Percentiles rank a stretch among this genome's conserved stretches.
phyloP scores from a whole-genome alignment of 73 alveolate genomes.

The Symbiodinium pilosum region DNA sequence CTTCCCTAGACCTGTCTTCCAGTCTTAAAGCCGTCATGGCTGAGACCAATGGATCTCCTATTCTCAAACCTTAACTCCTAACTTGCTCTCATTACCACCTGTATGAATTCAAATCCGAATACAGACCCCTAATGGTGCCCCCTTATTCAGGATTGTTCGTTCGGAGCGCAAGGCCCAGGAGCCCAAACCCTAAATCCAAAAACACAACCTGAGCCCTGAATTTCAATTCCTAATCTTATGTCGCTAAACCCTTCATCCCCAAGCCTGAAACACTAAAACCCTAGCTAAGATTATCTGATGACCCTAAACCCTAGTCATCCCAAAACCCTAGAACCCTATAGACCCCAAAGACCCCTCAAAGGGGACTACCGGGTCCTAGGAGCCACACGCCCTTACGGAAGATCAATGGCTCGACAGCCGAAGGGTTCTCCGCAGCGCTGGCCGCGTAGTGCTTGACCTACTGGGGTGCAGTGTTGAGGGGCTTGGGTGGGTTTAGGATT shows the following conservation, averaged over 20 bases:
- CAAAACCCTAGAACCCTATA: neutral
- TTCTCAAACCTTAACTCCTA: neutral
- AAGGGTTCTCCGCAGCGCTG: neutral
- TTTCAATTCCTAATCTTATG: neutral
- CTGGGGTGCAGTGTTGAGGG: neutral
- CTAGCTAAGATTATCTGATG: neutral
- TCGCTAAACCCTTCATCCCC: neutral
- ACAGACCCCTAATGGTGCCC: neutral
- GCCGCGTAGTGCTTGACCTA: slow-evolving; percentile 1
- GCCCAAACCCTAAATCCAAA: neutral
- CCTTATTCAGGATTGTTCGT: neutral
- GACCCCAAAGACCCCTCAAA: neutral
- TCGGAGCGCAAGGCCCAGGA: neutral
- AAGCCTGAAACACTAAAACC: neutral
- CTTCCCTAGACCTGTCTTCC: neutral
- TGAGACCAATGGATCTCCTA: neutral
- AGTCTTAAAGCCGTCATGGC: neutral
- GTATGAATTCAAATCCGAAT: neutral
- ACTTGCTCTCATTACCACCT: neutral
- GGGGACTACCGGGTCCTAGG: neutral
- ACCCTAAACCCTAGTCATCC: neutral
- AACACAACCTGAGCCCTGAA: neutral
- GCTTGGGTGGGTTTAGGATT: neutral
- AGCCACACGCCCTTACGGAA: neutral
- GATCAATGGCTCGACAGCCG: neutral